A percentile compares a stretch with the other conserved stretches of the same genome.
phyloP scores from a whole-genome alignment of 352 stramenopile species.

The Phytophthora melonis region DNA sequence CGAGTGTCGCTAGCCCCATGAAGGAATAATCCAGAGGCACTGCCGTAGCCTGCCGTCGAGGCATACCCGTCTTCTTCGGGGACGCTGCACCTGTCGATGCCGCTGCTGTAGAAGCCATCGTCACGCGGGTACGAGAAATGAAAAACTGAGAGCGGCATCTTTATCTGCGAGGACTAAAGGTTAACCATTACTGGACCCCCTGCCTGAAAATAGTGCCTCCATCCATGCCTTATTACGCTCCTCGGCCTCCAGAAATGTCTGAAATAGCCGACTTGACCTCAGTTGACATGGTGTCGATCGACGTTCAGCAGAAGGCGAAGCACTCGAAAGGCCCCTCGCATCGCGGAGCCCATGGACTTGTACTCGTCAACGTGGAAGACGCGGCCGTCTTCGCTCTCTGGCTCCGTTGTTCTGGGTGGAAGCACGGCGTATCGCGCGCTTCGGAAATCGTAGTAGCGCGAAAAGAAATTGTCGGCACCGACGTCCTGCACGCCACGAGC shows the following conservation, averaged over 20 bases:
- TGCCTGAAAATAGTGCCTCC: conserved; percentile 26
- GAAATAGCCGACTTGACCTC: conserved; percentile 21
- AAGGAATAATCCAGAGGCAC: conserved; percentile 76
- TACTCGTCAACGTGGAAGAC: conserved; percentile 25
- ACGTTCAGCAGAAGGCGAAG: conserved; percentile 32
- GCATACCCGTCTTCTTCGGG: conserved; percentile 22
- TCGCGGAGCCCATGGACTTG: conserved; percentile 8
- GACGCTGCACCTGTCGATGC: conserved; percentile 1
- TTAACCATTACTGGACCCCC: background rate
- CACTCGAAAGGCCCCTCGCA: conserved; percentile 25
- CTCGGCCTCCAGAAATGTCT: background rate
- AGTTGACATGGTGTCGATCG: conserved; percentile 31
- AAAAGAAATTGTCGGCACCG: conserved; percentile 35
- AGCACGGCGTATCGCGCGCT: conserved; percentile 26
- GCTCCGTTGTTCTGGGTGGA: conserved; percentile 9
- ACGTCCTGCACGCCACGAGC: conserved; percentile 29
- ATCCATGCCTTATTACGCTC: background rate
- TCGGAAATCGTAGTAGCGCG: conserved; percentile 34
- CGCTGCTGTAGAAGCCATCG: background rate
- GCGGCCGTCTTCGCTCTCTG: conserved; percentile 29
- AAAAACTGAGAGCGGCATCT: conserved; percentile 4
- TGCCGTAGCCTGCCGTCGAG: conserved; percentile 20
- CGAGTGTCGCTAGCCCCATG: conserved; percentile 64
- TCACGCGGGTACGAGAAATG: conserved; percentile 1
- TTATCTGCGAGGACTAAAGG: background rate